Evolutionary conservation across 2,329 filamentous ascomycete genomes (phyloP).

Genomic region (Zymoseptoria passerinii): DNA sequence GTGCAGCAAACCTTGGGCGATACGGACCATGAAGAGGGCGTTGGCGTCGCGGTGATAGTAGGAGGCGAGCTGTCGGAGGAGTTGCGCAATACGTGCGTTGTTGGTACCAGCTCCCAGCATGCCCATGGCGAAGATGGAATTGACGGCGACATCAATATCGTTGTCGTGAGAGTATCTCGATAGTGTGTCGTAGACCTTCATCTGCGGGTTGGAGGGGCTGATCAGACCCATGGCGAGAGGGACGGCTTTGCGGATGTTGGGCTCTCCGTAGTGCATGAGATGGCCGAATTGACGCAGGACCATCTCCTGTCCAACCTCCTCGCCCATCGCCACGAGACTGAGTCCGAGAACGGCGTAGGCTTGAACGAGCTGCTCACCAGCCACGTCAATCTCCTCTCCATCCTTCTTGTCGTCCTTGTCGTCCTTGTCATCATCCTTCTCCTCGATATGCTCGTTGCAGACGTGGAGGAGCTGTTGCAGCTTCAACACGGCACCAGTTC

Average conservation of each 20-base stretch:
- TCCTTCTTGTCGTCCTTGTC: conserved; percentile 69
- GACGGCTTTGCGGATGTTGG: conserved; percentile 93
- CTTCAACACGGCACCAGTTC: conserved; percentile 93
- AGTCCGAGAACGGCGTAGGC: conserved; percentile 93
- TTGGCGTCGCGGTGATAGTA: conserved; percentile 98
- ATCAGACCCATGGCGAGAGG: conserved; percentile 94
- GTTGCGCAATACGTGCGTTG: conserved; percentile 90
- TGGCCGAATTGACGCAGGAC: conserved; percentile 94
- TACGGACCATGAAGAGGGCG: conserved; percentile 97
- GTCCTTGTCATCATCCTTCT: conserved; percentile 52
- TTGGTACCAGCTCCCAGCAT: conserved; percentile 94
- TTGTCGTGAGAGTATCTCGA: conserved; percentile 98
- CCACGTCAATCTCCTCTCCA: conserved; percentile 55
- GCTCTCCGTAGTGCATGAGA: conserved; percentile 97
- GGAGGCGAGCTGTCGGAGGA: conserved; percentile 87
- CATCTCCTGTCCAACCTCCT: conserved; percentile 98
- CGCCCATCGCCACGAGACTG: conserved; percentile 92
- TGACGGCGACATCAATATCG: conserved; percentile 95
- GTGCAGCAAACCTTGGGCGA: conserved; percentile 92
- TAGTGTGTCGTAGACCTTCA: conserved; percentile 98
- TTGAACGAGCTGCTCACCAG: conserved; percentile 83
- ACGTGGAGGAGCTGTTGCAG: conserved; percentile 95
- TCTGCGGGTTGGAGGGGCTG: conserved; percentile 96
- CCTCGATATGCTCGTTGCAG: conserved; percentile 95
- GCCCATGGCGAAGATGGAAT: conserved; percentile 98